These are phyloP conservation scores for Aegle marmelos DNA, from an alignment of 345 rosid species.

Conservation along the genomic window DNA sequence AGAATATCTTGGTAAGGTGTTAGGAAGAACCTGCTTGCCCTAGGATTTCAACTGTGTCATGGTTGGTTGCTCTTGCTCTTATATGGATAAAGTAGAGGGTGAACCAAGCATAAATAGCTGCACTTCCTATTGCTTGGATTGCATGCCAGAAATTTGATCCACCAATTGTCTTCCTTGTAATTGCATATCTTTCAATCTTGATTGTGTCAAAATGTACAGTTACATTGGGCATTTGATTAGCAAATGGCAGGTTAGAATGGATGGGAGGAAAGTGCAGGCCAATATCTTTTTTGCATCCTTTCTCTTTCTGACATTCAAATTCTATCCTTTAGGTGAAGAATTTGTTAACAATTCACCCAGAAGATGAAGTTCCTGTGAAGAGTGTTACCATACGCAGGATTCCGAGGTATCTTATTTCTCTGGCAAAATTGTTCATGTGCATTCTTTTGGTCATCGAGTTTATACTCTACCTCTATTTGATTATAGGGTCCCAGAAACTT, in stretches of 20 bases:
- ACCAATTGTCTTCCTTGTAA: background rate
- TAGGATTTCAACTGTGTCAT: too few relatives aligned
- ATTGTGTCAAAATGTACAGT: background rate
- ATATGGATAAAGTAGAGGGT: too few relatives aligned
- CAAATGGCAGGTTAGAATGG: too few relatives aligned
- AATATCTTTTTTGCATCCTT: background rate
- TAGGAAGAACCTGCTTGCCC: too few relatives aligned
- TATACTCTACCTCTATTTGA: conserved; percentile 7
- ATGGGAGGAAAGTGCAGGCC: too few relatives aligned
- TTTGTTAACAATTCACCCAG: conserved; percentile 77
- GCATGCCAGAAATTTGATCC: too few relatives aligned
- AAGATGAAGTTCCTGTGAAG: conserved; percentile 77
- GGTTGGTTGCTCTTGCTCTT: too few relatives aligned
- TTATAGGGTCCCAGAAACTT: conserved; percentile 65
- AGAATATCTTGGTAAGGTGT: too few relatives aligned
- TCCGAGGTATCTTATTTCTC: conserved; percentile 58
- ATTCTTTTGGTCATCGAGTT: background rate
- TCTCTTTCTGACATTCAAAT: background rate
- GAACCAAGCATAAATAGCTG: too few relatives aligned
- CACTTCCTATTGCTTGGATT: too few relatives aligned
- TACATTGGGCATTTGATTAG: too few relatives aligned
- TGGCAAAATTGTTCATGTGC: background rate
- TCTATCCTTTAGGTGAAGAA: conserved; percentile 61
- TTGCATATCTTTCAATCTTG: background rate
- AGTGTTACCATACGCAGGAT: conserved; percentile 82